A percentile compares a stretch with the other conserved stretches of the same genome.
These are phyloP conservation scores for sunflower (Helianthus annuus) DNA, from an alignment of 129 eudicot species.

Conservation along the genomic window HanXRQr2.0-SUNRISE NC_035446.2:131918735-131919234, in stretches of 20 bases:
- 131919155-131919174: background rate
- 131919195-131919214: background rate
- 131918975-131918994: constrained; percentile 96
- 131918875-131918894: constrained; percentile 92
- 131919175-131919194: background rate
- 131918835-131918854: constrained; percentile 99
- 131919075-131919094: constrained; percentile 39
- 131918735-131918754: constrained; percentile 98
- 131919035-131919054: constrained; percentile 85
- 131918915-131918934: constrained; percentile 99
- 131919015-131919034: constrained; percentile 99
- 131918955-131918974: constrained; percentile 98
- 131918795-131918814: constrained; percentile 99
- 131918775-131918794: constrained; percentile 98
- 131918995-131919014: constrained; percentile 96
- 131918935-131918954: constrained; percentile 96
- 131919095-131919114: constrained; percentile 37
- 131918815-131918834: constrained; percentile 98
- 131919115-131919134: constrained; percentile 29
- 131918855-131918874: constrained; percentile 96
- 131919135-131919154: constrained; percentile 21
- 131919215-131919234: constrained; percentile 60
- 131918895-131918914: constrained; percentile 99
- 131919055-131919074: constrained; percentile 23
- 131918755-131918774: constrained; percentile 99